A percentile compares a stretch with the other conserved stretches of the same genome.
Conservation (phyloP, 2,329 filamentous ascomycete genomes). For the Emydomyces testavorans region DNA sequence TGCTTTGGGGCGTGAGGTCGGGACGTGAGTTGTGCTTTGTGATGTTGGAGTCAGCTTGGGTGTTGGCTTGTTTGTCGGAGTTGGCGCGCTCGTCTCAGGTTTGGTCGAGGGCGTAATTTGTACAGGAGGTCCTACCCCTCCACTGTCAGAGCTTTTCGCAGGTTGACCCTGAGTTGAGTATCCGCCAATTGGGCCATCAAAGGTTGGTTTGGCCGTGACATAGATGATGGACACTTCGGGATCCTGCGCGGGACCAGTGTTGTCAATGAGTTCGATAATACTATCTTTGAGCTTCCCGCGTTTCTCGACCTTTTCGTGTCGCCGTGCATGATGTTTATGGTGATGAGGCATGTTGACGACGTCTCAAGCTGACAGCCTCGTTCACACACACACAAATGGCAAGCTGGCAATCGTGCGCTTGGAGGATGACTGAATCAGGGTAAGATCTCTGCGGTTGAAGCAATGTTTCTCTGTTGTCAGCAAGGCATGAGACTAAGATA, state of each 20-base stretch:
- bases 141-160: slow-evolving; percentile 10
- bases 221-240: slow-evolving; percentile 33
- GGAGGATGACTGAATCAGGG: neutral
- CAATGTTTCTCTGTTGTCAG: neutral
- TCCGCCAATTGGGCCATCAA: slow-evolving; percentile 40
- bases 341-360: slow-evolving; percentile 12
- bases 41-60: slow-evolving; percentile 4
- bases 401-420: slow-evolving; percentile 15
- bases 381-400: neutral
- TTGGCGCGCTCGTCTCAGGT: slow-evolving; percentile 12
- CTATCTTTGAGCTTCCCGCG: slow-evolving; percentile 1
- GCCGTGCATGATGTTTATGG: slow-evolving; percentile 11
- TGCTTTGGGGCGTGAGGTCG: slow-evolving; percentile 4
- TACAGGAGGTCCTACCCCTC: slow-evolving; percentile 23
- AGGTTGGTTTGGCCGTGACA: slow-evolving; percentile 43
- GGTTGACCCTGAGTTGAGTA: slow-evolving; percentile 32
- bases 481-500: neutral
- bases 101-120: slow-evolving; percentile 15
- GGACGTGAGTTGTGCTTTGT: slow-evolving; percentile 2
- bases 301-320: slow-evolving; percentile 1
- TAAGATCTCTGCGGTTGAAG: neutral
- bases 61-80: slow-evolving; percentile 16
- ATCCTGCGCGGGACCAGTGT: neutral
- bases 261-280: neutral
- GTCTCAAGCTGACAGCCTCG: neutral